Evolutionary conservation across 164 flowering plant genomes (phyloP).

Genomic region (Litsea cubeba): DNA sequence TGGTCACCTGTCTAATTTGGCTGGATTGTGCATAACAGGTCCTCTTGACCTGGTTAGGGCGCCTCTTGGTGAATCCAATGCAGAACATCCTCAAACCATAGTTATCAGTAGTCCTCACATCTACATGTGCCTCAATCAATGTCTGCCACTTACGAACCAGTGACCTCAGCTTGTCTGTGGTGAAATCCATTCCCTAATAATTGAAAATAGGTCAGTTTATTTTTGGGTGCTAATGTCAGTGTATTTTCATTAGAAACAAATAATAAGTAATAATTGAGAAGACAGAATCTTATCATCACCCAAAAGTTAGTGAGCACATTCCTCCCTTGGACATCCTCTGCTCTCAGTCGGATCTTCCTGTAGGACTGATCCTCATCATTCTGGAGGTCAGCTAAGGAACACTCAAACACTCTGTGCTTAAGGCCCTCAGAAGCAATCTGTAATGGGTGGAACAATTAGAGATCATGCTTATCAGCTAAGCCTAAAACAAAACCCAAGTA

Average conservation of each 20-base stretch:
- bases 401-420: conserved; percentile 35
- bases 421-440: conserved; percentile 44
- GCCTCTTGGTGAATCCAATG: conserved; percentile 38
- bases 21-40: conserved; percentile 36
- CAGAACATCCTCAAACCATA: conserved; percentile 30
- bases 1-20: conserved; percentile 30
- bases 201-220: neutral
- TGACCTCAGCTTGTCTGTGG: conserved; percentile 37
- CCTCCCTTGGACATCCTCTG: conserved; percentile 37
- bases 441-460: neutral
- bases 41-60: conserved; percentile 36
- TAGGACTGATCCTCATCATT: conserved; percentile 36
- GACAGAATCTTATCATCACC: conserved; percentile 8
- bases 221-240: neutral
- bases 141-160: conserved; percentile 44
- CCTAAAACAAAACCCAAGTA: neutral
- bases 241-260: neutral
- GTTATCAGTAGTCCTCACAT: conserved; percentile 38
- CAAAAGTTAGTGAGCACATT: conserved; percentile 40
- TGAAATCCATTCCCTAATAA: conserved; percentile 34
- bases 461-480: neutral
- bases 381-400: conserved; percentile 34
- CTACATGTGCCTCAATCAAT: conserved; percentile 40
- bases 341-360: conserved; percentile 33
- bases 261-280: too few species aligned